Evolutionary conservation across 192 early-diverging fungal species (phyloP).

Genomic region (Linnemannia elongata): DNA sequence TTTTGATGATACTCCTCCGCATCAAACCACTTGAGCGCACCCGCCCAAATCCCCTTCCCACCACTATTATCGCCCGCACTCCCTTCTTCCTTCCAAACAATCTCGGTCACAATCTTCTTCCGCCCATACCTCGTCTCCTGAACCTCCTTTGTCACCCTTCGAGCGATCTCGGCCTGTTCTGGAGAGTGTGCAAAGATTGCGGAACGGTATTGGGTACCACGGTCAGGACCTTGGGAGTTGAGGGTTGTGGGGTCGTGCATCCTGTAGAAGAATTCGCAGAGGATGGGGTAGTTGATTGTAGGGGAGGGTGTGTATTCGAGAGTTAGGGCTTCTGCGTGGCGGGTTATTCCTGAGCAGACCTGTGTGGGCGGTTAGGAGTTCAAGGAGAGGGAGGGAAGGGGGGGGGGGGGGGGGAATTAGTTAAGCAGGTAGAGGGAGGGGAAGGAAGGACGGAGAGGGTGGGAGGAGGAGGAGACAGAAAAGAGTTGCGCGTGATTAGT

Average conservation of each 20-base stretch:
- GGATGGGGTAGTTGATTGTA: conserved; percentile 71
- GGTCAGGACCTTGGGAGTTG: conserved; percentile 85
- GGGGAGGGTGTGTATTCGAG: conserved; percentile 76
- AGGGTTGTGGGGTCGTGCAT: conserved; percentile 89
- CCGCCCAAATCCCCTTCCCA: background rate
- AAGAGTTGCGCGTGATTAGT: background rate
- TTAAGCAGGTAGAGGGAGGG: too few species aligned
- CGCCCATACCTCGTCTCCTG: conserved; percentile 68
- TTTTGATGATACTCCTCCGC: conserved; percentile 88
- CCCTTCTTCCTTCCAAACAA: conserved; percentile 69
- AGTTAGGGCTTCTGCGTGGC: conserved; percentile 88
- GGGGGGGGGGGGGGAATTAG: too few species aligned
- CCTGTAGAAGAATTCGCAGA: conserved; percentile 86
- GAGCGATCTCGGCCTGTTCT: conserved; percentile 78
- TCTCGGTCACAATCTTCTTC: conserved; percentile 74
- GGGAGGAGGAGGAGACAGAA: background rate
- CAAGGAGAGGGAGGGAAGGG: too few species aligned
- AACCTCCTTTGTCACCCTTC: conserved; percentile 71
- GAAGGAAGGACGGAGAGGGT: too few species aligned
- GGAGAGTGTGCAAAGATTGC: conserved; percentile 87
- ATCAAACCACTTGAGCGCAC: conserved; percentile 71
- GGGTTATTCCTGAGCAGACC: conserved; percentile 78
- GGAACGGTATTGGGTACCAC: conserved; percentile 88
- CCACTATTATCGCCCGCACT: background rate
- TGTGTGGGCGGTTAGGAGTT: conserved; percentile 10